Evolutionary conservation across 2,329 filamentous ascomycete genomes (phyloP), one percentile per base, ranked within the genome.

Genomic region (Aspergillus terreus): DNA sequence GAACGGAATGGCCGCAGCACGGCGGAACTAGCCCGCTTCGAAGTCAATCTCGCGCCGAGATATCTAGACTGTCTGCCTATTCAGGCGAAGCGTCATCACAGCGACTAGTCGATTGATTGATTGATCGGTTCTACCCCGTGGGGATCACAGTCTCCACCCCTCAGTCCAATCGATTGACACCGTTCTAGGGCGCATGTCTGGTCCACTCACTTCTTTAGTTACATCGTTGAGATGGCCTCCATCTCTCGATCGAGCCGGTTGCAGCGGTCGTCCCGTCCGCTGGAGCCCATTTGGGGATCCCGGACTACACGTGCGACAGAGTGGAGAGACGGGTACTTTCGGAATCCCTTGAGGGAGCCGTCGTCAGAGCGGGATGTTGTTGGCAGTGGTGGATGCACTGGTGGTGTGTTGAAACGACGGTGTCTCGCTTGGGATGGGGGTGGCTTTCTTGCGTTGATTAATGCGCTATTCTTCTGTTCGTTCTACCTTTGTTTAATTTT

Each of bases 221-320:
- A 44, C 7, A 36, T 47, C 21, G 50, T 70, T 62, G 27, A 87
- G 19, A 85, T 6, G 23, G 23, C 63, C 56, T 83, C 69, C 65
- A 97, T 96, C 63, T 86, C 86, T 44, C 86, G 79, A 47, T 85
- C 79, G 2, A 91, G 73, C 87, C 89, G 97, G 73, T 97, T 78
- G 80, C 50, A 94, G 75, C 32, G 96, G 88, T 68, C 63, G 80
- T 82, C 0, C 92, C 92, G 71, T 97, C 92, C 2, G 80, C 77
- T 61, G 91, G 23, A 95, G 47, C 79, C 75, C 65, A 83, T 85
- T 36, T 87, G 82, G 52, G 69, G 70, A 55, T 78, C 82, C 35
- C 92, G 82, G 33, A 95, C 85, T 57, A 97, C 89, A 44, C 97
- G 95, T 3, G 92, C 92, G 0, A 92, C 92, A 70, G 97, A 92